phyloP scores from a whole-genome alignment of 768 basidiomycete genomes.

The Cystofilobasidium capitatum region DNA sequence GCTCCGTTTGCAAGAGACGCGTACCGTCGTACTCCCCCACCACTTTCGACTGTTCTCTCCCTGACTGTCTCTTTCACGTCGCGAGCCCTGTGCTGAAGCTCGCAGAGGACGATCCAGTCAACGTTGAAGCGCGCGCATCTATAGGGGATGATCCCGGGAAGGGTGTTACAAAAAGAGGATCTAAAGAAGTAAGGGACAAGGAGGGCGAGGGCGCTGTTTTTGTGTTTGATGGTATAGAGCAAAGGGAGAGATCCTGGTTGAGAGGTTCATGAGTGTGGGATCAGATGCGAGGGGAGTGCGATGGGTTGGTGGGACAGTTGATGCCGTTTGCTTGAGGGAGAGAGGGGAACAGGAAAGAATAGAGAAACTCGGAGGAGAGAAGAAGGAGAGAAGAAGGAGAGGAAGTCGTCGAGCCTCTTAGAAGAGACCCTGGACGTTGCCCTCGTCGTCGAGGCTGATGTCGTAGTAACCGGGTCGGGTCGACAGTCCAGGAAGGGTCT shows the following conservation, averaged over 20 bases:
- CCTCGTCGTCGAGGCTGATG: constrained; percentile 25
- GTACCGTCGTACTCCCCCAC: no score
- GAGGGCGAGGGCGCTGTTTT: not conserved
- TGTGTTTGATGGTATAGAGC: not conserved
- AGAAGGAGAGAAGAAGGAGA: not conserved
- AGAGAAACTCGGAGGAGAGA: not conserved
- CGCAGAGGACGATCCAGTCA: not conserved
- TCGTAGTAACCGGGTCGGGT: constrained; percentile 63
- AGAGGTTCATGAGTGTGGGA: not conserved
- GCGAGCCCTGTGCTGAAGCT: not conserved
- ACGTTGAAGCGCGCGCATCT: not conserved
- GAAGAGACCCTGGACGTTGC: constrained; percentile 27
- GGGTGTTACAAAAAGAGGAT: not conserved
- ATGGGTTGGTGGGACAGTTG: not conserved
- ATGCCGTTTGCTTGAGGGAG: not conserved
- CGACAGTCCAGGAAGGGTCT: constrained; percentile 92
- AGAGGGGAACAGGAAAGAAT: not conserved
- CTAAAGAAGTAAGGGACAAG: not conserved
- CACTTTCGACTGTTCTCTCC: no score
- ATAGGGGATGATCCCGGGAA: no score
- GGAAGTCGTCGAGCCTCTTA: not conserved
- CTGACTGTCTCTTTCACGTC: no score
- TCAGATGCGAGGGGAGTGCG: not conserved
- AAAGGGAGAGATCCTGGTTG: not conserved
- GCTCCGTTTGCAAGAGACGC: no score